phyloP scores from a whole-genome alignment of 1,139 yeast species.

The Geotrichum klebahnii region DNA sequence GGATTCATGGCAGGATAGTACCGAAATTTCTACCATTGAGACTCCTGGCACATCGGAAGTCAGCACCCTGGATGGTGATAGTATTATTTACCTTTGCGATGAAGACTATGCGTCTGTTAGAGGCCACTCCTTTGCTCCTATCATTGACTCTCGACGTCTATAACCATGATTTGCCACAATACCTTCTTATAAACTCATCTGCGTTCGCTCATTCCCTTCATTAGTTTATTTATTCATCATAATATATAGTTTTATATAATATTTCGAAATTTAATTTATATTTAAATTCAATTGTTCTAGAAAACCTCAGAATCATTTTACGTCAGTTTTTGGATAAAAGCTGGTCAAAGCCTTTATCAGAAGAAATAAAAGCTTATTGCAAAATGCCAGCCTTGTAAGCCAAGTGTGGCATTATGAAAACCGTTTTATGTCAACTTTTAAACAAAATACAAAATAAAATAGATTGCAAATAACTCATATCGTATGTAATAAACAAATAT shows the following conservation, averaged over 20 bases:
- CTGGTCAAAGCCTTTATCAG: too few relatives aligned
- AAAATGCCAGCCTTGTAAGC: too few relatives aligned
- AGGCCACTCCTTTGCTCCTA: background rate
- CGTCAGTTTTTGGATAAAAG: too few relatives aligned
- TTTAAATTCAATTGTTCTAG: background rate
- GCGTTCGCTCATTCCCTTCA: background rate
- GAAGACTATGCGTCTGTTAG: conserved; percentile 1
- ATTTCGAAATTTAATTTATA: background rate
- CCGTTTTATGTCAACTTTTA: too few relatives aligned
- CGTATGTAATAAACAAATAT: background rate
- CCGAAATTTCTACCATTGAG: background rate
- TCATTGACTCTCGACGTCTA: background rate
- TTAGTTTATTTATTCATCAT: background rate
- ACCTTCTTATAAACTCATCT: background rate
- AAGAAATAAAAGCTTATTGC: too few relatives aligned
- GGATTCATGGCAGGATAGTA: background rate
- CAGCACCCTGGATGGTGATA: conserved; percentile 10
- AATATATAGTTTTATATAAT: too few relatives aligned
- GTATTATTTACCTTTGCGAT: background rate
- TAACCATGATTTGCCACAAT: background rate
- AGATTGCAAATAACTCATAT: too few relatives aligned
- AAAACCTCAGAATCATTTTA: too few relatives aligned
- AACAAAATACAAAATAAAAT: too few relatives aligned
- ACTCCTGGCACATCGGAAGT: conserved; percentile 3
- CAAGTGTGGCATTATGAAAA: too few relatives aligned